phyloP scores from a whole-genome alignment of 306 rosid species.

The Astragalus glycyphyllos region DNA sequence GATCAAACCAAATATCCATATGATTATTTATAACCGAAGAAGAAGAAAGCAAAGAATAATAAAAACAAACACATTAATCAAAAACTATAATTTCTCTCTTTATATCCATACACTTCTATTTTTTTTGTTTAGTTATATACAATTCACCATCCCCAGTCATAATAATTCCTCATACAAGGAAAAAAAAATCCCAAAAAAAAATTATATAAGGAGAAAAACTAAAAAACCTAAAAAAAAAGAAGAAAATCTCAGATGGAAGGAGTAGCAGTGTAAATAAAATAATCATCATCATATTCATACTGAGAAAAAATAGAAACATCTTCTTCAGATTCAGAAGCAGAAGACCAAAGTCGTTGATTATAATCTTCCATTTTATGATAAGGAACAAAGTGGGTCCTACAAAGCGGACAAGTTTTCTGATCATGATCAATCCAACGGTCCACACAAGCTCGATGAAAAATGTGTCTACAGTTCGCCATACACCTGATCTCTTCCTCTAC shows the following conservation, averaged over 20 bases:
- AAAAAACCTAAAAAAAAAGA: slow-evolving; percentile 13
- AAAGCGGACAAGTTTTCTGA: slow-evolving; percentile 87
- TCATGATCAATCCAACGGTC: slow-evolving; percentile 99
- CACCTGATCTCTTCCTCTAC: slow-evolving; percentile 78
- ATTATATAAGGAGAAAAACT: background rate
- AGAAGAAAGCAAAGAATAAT: background rate
- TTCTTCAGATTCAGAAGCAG: slow-evolving; percentile 49
- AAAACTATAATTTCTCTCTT: slow-evolving; percentile 3
- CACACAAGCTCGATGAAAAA: slow-evolving; percentile 78
- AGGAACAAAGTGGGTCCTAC: slow-evolving; percentile 80
- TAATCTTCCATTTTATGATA: slow-evolving; percentile 59
- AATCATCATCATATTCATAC: slow-evolving; percentile 41
- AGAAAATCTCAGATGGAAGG: slow-evolving; percentile 15
- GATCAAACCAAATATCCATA: no score
- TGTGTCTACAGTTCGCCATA: slow-evolving; percentile 81
- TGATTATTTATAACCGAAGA: no score
- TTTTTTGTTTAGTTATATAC: slow-evolving; percentile 38
- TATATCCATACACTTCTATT: background rate
- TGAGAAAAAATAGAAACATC: slow-evolving; percentile 51
- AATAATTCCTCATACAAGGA: background rate
- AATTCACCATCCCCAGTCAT: slow-evolving; percentile 2
- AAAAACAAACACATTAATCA: background rate
- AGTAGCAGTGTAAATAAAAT: slow-evolving; percentile 24
- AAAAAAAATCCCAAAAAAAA: slow-evolving; percentile 10
- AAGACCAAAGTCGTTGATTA: slow-evolving; percentile 72